phyloP scores from a whole-genome alignment of 441 rosid species.

The Biscutella laevigata region DNA sequence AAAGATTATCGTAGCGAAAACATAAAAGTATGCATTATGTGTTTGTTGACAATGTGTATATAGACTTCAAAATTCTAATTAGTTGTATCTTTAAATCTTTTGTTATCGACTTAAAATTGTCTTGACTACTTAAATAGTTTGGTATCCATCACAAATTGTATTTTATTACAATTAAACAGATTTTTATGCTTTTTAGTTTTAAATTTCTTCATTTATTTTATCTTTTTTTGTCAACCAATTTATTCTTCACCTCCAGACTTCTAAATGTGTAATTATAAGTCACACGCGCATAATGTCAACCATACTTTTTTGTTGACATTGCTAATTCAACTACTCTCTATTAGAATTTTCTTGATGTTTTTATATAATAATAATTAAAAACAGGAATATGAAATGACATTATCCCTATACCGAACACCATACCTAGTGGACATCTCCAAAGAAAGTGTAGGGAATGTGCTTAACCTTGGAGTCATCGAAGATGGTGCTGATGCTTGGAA shows the following conservation, averaged over 20 bases:
- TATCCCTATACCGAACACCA: slow-evolving; percentile 53
- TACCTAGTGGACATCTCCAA: slow-evolving; percentile 52
- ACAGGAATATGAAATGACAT: slow-evolving; percentile 52
- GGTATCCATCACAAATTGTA: no score
- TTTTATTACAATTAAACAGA: no score
- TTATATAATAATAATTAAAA: not conserved
- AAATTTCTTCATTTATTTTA: not conserved
- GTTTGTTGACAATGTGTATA: no score
- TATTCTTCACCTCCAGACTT: no score
- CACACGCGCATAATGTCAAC: not conserved
- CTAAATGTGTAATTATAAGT: not conserved
- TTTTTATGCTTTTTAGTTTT: no score
- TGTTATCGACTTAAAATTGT: no score
- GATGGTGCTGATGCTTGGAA: slow-evolving; percentile 46
- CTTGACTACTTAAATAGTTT: no score
- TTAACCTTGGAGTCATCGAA: slow-evolving; percentile 40
- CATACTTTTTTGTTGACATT: not conserved
- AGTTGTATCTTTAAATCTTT: no score
- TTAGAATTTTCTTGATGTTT: not conserved
- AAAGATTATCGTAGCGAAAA: no score
- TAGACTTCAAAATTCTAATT: no score
- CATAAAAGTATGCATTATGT: no score
- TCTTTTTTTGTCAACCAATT: no score
- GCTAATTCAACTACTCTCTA: not conserved
- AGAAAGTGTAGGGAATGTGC: slow-evolving; percentile 41